These are phyloP conservation scores for Penicillium odoratum DNA, from an alignment of 495 filamentous ascomycete genomes.

Conservation along the genomic window DNA sequence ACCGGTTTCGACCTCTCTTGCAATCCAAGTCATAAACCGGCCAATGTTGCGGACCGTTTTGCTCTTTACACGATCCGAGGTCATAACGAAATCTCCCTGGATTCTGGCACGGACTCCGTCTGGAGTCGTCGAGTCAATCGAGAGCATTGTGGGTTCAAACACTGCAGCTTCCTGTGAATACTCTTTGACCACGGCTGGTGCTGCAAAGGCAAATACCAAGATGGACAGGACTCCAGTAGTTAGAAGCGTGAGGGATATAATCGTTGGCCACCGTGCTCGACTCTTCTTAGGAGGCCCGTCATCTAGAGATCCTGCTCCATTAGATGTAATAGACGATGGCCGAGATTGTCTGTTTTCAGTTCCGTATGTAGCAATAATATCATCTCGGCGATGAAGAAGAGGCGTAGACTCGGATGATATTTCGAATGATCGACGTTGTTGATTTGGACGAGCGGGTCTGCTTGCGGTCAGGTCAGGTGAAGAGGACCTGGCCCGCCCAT, in stretches of 20 bases:
- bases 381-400: slow-evolving; percentile 38
- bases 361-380: slow-evolving; percentile 37
- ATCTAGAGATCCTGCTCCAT: slow-evolving; percentile 12
- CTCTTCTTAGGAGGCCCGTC: slow-evolving; percentile 23
- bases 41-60: slow-evolving; percentile 71
- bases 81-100: slow-evolving; percentile 75
- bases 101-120: slow-evolving; percentile 75
- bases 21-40: slow-evolving; percentile 78
- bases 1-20: slow-evolving; percentile 66
- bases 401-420: slow-evolving; percentile 47
- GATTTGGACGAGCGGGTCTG: slow-evolving; percentile 15
- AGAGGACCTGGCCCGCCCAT: slow-evolving; percentile 21
- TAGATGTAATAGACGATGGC: slow-evolving; percentile 22
- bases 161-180: slow-evolving; percentile 82
- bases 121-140: slow-evolving; percentile 77
- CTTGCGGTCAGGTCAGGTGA: slow-evolving; percentile 11
- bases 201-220: slow-evolving; percentile 70
- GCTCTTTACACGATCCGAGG: slow-evolving; percentile 70
- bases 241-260: slow-evolving; percentile 54
- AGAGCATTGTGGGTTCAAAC: slow-evolving; percentile 76
- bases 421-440: slow-evolving; percentile 29
- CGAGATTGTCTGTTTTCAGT: slow-evolving; percentile 24
- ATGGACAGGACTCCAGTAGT: slow-evolving; percentile 47
- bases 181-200: slow-evolving; percentile 74
- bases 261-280: slow-evolving; percentile 54